Percentiles rank a stretch among this genome's conserved stretches.
Evolutionary conservation across 352 stramenopile genomes (phyloP).

Genomic region (Pythium monospermum): DNA sequence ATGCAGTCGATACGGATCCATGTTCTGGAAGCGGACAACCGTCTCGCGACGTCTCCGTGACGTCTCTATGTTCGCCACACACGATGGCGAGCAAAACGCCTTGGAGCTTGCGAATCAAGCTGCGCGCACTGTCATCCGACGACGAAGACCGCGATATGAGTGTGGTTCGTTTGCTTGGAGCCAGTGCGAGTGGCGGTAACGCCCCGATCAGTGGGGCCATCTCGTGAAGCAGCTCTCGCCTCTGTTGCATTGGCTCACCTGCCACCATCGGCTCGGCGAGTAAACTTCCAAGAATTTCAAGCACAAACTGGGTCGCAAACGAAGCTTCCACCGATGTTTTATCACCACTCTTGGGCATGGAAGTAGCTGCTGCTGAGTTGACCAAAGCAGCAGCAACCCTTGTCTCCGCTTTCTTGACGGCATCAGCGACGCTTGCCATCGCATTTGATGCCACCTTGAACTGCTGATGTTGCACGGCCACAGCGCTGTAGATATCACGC

Average conservation of each 20-base stretch:
- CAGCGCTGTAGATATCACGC: slow-evolving; percentile 47
- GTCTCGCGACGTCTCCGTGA: background rate
- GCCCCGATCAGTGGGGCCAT: slow-evolving; percentile 23
- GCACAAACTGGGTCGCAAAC: background rate
- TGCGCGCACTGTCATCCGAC: background rate
- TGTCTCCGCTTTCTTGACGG: background rate
- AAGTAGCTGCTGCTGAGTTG: background rate
- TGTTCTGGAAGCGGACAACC: background rate
- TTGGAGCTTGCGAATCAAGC: slow-evolving; percentile 11
- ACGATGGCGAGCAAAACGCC: slow-evolving; percentile 11
- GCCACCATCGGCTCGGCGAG: slow-evolving; percentile 12
- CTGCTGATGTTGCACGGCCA: slow-evolving; percentile 19
- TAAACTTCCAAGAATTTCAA: slow-evolving; percentile 15
- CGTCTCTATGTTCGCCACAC: background rate
- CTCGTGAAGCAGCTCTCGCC: slow-evolving; percentile 9
- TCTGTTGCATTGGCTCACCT: background rate
- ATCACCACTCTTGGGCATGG: background rate
- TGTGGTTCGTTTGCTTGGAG: too few species aligned
- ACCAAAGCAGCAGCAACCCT: background rate
- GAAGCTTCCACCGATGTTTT: background rate
- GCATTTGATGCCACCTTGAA: background rate
- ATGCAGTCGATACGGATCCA: background rate
- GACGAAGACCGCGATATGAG: background rate
- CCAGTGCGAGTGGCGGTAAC: too few species aligned
- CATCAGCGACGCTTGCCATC: background rate